These are phyloP conservation scores for Leccinum sublutescens DNA, from an alignment of 768 basidiomycete species.

Conservation along the genomic window DNA sequence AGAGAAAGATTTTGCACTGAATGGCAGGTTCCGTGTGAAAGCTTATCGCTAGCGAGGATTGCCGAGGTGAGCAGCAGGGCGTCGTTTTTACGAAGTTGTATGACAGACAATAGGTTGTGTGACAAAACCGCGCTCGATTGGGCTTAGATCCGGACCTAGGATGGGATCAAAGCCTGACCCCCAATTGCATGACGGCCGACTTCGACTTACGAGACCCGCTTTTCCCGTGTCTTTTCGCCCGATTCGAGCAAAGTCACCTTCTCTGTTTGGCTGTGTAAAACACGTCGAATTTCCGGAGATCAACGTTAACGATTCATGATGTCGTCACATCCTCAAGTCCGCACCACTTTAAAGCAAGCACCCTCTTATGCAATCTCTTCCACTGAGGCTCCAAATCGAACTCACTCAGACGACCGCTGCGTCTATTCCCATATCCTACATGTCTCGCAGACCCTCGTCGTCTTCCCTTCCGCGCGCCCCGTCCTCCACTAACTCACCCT, in stretches of 20 bases:
- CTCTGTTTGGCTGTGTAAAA: conserved; percentile 23
- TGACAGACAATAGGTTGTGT: conserved; percentile 3
- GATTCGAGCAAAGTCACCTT: conserved; percentile 14
- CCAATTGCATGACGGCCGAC: conserved; percentile 27
- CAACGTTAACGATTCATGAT: conserved; percentile 28
- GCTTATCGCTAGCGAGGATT: not conserved
- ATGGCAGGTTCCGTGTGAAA: not conserved
- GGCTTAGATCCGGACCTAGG: conserved; percentile 17
- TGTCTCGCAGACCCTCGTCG: conserved; percentile 59
- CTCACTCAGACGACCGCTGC: not conserved
- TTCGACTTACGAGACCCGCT: conserved; percentile 38
- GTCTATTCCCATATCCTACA: conserved; percentile 32
- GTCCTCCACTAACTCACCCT: conserved; percentile 30
- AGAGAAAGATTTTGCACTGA: not conserved
- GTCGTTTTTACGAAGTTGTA: not conserved
- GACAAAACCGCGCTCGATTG: conserved; percentile 7
- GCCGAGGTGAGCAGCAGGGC: not conserved
- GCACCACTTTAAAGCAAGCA: conserved; percentile 21
- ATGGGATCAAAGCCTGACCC: conserved; percentile 20
- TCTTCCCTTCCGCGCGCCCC: conserved; percentile 33
- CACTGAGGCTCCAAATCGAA: conserved; percentile 17
- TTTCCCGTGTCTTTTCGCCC: conserved; percentile 35
- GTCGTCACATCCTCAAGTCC: conserved; percentile 19
- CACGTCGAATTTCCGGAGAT: conserved; percentile 29
- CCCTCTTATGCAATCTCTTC: conserved; percentile 27